Evolutionary conservation across 495 filamentous ascomycete species (phyloP).

Genomic region (Thermochaetoides thermophila): DNA sequence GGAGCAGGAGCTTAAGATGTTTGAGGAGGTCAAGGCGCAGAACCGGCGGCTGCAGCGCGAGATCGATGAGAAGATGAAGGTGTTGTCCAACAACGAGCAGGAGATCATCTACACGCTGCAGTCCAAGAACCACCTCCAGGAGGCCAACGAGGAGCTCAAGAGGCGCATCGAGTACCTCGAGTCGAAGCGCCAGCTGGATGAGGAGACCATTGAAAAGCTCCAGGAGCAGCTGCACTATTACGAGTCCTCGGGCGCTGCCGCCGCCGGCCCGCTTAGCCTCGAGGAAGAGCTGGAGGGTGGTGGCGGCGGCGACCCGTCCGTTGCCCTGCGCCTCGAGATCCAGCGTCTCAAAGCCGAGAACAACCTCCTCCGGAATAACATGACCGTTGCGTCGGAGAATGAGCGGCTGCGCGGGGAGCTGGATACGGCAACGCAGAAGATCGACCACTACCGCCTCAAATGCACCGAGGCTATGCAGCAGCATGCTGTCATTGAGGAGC

Average conservation of each 20-base stretch:
- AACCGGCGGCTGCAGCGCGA: slow-evolving; percentile 40
- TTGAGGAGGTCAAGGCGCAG: slow-evolving; percentile 43
- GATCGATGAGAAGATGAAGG: slow-evolving; percentile 20
- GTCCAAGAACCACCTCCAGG: slow-evolving; percentile 20
- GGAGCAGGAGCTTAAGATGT: slow-evolving; percentile 52
- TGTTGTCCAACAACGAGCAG: slow-evolving; percentile 27
- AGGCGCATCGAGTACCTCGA: slow-evolving; percentile 20
- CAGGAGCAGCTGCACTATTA: slow-evolving; percentile 30
- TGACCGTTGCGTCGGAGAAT: slow-evolving; percentile 33
- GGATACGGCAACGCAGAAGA: slow-evolving; percentile 24
- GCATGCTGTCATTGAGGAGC: slow-evolving; percentile 34
- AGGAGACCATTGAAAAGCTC: slow-evolving; percentile 28
- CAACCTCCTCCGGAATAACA: slow-evolving; percentile 32
- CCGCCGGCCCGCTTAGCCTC: slow-evolving; percentile 21
- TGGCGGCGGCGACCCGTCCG: slow-evolving; percentile 14
- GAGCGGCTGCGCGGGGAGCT: slow-evolving; percentile 34
- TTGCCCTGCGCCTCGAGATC: slow-evolving; percentile 25
- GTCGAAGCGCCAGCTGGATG: slow-evolving; percentile 21
- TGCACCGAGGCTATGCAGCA: slow-evolving; percentile 34
- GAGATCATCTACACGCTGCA: slow-evolving; percentile 25
- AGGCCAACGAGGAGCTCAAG: slow-evolving; percentile 18
- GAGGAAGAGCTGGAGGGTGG: slow-evolving; percentile 29
- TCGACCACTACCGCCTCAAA: slow-evolving; percentile 28
- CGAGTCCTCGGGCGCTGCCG: slow-evolving; percentile 9
- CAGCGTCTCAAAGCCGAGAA: slow-evolving; percentile 40